These are phyloP conservation scores for Penicillium sp. DNA, from an alignment of 2,329 filamentous ascomycete genomes.

Conservation along the genomic window DNA sequence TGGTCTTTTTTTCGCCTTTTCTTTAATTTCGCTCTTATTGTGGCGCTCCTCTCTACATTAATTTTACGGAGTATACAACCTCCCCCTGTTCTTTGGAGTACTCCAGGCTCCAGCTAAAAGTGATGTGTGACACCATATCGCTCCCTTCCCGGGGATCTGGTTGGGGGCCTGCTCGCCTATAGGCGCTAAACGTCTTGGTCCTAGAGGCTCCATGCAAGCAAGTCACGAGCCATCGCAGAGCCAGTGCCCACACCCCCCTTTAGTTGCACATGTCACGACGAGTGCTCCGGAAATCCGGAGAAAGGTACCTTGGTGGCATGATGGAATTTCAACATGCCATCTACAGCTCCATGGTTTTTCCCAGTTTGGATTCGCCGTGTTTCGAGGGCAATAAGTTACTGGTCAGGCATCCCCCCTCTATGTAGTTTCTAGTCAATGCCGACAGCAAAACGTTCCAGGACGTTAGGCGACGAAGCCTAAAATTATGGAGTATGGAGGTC, in stretches of 20 bases:
- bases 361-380: neutral
- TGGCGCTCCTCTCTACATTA: conserved; percentile 1
- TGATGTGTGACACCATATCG: conserved; percentile 10
- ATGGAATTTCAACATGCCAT: neutral
- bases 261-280: conserved; percentile 2
- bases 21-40: conserved; percentile 14
- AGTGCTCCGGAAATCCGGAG: conserved; percentile 1
- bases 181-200: conserved; percentile 24
- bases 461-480: conserved; percentile 11
- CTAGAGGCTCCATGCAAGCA: conserved; percentile 25
- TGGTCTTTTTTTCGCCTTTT: neutral
- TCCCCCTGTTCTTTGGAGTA: neutral
- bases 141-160: conserved; percentile 16
- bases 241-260: conserved; percentile 3
- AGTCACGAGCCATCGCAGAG: conserved; percentile 20
- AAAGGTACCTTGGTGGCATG: neutral
- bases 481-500: conserved; percentile 12
- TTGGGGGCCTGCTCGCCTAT: conserved; percentile 9
- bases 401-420: neutral
- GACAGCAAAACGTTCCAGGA: conserved; percentile 16
- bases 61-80: neutral
- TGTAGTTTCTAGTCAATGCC: neutral
- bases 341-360: neutral
- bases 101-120: conserved; percentile 10
- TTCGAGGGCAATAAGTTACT: neutral